Evolutionary conservation across 78 protist genomes (phyloP).

Genomic region (Monosiga brevicollis): DNA sequence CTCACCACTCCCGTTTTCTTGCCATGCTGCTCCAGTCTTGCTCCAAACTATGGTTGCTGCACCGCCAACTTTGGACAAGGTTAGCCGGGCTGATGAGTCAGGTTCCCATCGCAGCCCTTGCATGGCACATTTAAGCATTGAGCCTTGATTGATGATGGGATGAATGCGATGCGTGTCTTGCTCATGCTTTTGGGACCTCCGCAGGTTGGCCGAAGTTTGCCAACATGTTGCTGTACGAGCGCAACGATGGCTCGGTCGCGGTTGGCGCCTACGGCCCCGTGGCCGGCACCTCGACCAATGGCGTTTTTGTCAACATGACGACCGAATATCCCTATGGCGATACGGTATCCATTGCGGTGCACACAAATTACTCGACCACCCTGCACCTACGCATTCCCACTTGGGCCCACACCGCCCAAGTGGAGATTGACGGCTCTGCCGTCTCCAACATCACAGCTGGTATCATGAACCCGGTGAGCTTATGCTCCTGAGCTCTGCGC

Average conservation of each 20-base stretch:
- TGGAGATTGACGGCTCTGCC: not conserved
- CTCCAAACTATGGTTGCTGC: slow-evolving; percentile 43
- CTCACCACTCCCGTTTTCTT: not conserved
- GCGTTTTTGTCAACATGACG: not conserved
- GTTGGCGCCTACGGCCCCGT: slow-evolving; percentile 18
- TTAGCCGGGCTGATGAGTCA: too few species aligned
- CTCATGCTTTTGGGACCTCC: too few species aligned
- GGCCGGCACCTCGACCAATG: not conserved
- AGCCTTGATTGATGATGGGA: not conserved
- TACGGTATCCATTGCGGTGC: not conserved
- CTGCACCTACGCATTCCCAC: slow-evolving; percentile 21
- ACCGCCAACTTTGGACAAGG: slow-evolving; percentile 35
- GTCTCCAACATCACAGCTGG: not conserved
- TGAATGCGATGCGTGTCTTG: too few species aligned
- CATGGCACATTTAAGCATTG: not conserved
- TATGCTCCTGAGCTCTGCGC: not conserved
- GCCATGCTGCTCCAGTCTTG: slow-evolving; percentile 5
- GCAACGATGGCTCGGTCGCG: not conserved
- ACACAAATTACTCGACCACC: not conserved
- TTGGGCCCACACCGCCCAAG: slow-evolving; percentile 9
- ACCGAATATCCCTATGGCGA: slow-evolving; percentile 34
- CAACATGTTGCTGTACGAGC: not conserved
- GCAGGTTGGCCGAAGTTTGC: slow-evolving; percentile 33
- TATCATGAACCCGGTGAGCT: not conserved
- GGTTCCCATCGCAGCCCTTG: too few species aligned